Percentiles rank a stretch among this genome's conserved stretches.
These are phyloP conservation scores for Globisporangium spiculum DNA, from an alignment of 352 stramenopile genomes.

Conservation along the genomic window DNA sequence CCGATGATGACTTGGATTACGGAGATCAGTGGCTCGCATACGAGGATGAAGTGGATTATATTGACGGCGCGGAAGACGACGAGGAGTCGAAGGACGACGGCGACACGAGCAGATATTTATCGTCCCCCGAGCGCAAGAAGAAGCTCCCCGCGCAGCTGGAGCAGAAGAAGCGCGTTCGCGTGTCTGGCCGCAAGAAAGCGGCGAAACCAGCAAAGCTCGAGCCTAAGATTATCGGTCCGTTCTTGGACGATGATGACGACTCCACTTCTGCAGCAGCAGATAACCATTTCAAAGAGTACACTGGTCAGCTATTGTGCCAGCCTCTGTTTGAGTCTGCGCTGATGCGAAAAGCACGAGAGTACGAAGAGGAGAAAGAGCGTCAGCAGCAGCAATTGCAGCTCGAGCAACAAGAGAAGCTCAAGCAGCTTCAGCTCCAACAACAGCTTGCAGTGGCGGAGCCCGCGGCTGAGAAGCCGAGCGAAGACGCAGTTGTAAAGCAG, in stretches of 20 bases:
- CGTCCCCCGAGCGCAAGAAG: conserved; percentile 35
- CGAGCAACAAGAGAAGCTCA: conserved; percentile 1
- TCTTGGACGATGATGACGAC: conserved; percentile 21
- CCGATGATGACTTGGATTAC: conserved; percentile 81
- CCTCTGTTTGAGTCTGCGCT: conserved; percentile 47
- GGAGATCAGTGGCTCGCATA: conserved; percentile 84
- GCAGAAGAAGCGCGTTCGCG: conserved; percentile 36
- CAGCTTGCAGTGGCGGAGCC: not conserved
- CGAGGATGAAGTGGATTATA: conserved; percentile 87
- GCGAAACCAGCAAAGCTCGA: conserved; percentile 68
- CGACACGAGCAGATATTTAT: conserved; percentile 19
- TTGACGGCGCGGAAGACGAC: conserved; percentile 36
- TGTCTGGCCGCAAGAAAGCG: conserved; percentile 44
- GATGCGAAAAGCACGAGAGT: conserved; percentile 45
- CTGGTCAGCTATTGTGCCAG: conserved; percentile 30
- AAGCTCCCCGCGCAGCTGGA: conserved; percentile 54
- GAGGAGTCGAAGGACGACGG: conserved; percentile 16
- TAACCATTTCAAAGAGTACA: conserved; percentile 19
- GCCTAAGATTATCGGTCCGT: conserved; percentile 59
- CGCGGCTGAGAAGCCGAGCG: not conserved
- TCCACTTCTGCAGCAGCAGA: not conserved
- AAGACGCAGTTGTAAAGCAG: not conserved
- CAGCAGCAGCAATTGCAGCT: conserved; percentile 25
- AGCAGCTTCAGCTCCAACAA: not conserved
- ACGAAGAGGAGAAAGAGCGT: conserved; percentile 38